phyloP scores from a whole-genome alignment of 2,329 filamentous ascomycete genomes.

The Emergomyces orientalis region DNA sequence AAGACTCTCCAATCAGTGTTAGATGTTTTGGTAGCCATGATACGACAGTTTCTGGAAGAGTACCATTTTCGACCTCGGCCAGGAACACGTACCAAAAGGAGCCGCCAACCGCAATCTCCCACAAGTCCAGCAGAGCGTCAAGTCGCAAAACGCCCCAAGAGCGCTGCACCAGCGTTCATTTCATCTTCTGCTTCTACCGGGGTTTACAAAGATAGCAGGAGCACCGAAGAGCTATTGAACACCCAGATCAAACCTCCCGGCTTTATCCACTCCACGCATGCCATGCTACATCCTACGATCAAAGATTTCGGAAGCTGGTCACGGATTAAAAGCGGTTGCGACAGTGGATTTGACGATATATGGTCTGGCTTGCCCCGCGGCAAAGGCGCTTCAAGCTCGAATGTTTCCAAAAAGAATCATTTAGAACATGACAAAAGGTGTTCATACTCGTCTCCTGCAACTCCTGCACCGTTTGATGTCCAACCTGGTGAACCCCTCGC shows the following conservation, averaged over 20 bases:
- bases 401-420: not conserved
- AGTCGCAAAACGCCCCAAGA: constrained; percentile 7
- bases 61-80: constrained; percentile 56
- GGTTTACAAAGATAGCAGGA: not conserved
- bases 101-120: not conserved
- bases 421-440: not conserved
- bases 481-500: not conserved
- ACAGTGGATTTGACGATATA: constrained; percentile 16
- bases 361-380: constrained; percentile 15
- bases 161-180: constrained; percentile 3
- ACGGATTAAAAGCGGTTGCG: constrained; percentile 31
- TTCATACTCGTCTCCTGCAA: not conserved
- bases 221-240: constrained; percentile 22
- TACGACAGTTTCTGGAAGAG: constrained; percentile 64
- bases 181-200: not conserved
- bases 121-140: not conserved
- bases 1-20: constrained; percentile 48
- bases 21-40: constrained; percentile 58
- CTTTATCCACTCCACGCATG: constrained; percentile 16
- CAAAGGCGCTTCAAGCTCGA: constrained; percentile 2
- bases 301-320: constrained; percentile 32
- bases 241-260: constrained; percentile 25
- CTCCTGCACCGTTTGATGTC: not conserved
- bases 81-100: constrained; percentile 16
- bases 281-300: constrained; percentile 10